phyloP scores from a whole-genome alignment of 352 stramenopile species.

The Lagenidium sp. region DNA sequence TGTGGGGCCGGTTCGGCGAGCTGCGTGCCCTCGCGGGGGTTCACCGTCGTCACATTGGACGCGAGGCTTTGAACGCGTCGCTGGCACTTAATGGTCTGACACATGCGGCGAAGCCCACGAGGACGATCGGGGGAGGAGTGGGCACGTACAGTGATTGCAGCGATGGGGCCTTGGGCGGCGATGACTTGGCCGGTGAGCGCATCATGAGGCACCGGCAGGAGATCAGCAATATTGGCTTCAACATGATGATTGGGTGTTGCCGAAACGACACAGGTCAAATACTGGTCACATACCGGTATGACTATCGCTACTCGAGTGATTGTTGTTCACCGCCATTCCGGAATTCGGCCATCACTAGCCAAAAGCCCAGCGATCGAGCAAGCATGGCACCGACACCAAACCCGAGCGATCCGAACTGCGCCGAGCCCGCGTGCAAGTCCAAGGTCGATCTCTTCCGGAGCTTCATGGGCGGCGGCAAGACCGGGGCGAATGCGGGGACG shows the following conservation, averaged over 20 bases:
- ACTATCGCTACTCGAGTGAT: slow-evolving; percentile 1
- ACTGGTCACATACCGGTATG: too few relatives aligned
- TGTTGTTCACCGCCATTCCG: slow-evolving; percentile 3
- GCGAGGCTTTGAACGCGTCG: slow-evolving; percentile 18
- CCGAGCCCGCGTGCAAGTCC: slow-evolving; percentile 74
- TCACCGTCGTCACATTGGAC: slow-evolving; percentile 46
- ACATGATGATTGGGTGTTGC: too few relatives aligned
- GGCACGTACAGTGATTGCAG: slow-evolving; percentile 18
- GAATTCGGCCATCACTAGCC: background rate
- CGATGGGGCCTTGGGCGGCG: slow-evolving; percentile 25
- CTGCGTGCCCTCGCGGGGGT: slow-evolving; percentile 58
- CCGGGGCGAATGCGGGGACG: background rate
- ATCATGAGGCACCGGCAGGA: too few relatives aligned
- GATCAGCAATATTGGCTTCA: too few relatives aligned
- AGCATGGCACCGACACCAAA: too few relatives aligned
- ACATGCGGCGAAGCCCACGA: background rate
- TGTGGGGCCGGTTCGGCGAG: slow-evolving; percentile 65
- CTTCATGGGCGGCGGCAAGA: slow-evolving; percentile 34
- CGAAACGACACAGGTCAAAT: slow-evolving; percentile 15
- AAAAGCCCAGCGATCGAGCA: slow-evolving; percentile 1
- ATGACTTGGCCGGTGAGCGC: slow-evolving; percentile 38
- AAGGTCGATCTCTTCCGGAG: slow-evolving; percentile 83
- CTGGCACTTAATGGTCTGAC: background rate
- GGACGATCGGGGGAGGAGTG: background rate
- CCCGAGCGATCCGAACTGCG: slow-evolving; percentile 79